Evolutionary conservation across 1,284 basidiomycete species (phyloP), one percentile per base, ranked within the genome.

Genomic region (Peniophora sp.): DNA sequence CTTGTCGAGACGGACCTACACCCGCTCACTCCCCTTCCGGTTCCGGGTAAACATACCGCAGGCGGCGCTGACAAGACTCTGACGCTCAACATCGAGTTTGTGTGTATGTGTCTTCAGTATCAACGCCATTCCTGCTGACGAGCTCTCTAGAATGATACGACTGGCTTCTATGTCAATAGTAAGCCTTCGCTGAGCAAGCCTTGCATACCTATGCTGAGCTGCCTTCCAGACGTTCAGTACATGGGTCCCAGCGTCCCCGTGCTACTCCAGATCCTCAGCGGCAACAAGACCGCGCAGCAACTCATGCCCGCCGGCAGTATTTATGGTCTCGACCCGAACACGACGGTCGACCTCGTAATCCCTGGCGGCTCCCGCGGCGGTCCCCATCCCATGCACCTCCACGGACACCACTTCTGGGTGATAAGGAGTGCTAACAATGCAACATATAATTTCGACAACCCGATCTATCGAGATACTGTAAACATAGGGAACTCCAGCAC

Each of bases 231-330:
- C n/a, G n/a, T n/a, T n/a, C n/a, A n/a, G n/a, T n/a, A n/a, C n/a
- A n/a, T n/a, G n/a, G n/a, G n/a, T n/a, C n/a, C n/a, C n/a, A 56
- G 53, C 22, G n/a, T 50, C 16, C 65, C 65, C 3, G 65, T 64
- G 17, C 60, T 65, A 43, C 38, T 60, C 35, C 58, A 63, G 48
- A 50, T 65, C 45, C 45, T 65, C 24, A 53, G 60, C 2, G 63
- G 64, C 27, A 62, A 59, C 2, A 58, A 45, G 45, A 50, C 23
- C 9, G 35, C 52, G 3, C 52, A 52, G 8, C 59, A 61, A 44
- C 64, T 64, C 58, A 57, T 59, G 44, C 41, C 52, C 17, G 59
- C 59, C 2, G 65, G 65, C 53, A 62, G 65, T 51, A 66, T 62
- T 3, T 64, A 65, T 48, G 47, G 63, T 22, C 51, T 64, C n/a